Conservation (phyloP, 257 asterid species). For the Coffea eugenioides region DNA sequence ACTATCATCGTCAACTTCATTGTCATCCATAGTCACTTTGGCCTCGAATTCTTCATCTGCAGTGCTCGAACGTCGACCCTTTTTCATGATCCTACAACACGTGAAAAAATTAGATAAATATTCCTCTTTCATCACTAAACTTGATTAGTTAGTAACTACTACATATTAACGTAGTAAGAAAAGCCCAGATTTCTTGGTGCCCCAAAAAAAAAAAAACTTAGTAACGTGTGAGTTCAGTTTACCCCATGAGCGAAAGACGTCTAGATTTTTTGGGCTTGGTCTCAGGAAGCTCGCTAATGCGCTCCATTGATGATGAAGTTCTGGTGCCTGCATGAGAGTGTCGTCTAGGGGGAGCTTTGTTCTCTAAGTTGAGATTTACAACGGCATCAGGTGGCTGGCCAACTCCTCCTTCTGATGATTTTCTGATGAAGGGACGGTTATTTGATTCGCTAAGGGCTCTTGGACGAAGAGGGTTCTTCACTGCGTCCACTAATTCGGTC, state of each 20-base stretch:
- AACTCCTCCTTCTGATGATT: slow-evolving; percentile 41
- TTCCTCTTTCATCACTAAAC: neutral
- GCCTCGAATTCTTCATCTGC: slow-evolving; percentile 40
- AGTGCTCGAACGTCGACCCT: slow-evolving; percentile 52
- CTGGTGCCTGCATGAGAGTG: slow-evolving; percentile 87
- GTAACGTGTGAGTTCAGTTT: neutral
- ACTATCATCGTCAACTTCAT: slow-evolving; percentile 41
- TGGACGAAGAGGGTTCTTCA: slow-evolving; percentile 63
- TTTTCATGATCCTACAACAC: slow-evolving; percentile 57
- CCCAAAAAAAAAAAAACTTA: no score
- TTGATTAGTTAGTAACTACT: no score
- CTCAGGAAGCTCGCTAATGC: slow-evolving; percentile 64
- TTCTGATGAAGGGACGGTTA: slow-evolving; percentile 62
- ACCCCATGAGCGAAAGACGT: slow-evolving; percentile 84
- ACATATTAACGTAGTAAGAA: no score
- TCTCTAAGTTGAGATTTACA: slow-evolving; percentile 32
- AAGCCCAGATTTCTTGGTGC: no score
- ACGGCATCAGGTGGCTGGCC: slow-evolving; percentile 24
- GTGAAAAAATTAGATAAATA: neutral
- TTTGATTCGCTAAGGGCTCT: slow-evolving; percentile 86
- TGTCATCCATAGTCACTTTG: slow-evolving; percentile 34
- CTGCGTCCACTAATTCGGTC: slow-evolving; percentile 70
- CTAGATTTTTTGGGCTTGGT: slow-evolving; percentile 53
- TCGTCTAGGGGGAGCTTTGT: slow-evolving; percentile 54
- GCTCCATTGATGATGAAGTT: slow-evolving; percentile 43